Base-by-base conservation (phyloP, 2,329 filamentous ascomycete species). In the Fulvia fulva region DNA sequence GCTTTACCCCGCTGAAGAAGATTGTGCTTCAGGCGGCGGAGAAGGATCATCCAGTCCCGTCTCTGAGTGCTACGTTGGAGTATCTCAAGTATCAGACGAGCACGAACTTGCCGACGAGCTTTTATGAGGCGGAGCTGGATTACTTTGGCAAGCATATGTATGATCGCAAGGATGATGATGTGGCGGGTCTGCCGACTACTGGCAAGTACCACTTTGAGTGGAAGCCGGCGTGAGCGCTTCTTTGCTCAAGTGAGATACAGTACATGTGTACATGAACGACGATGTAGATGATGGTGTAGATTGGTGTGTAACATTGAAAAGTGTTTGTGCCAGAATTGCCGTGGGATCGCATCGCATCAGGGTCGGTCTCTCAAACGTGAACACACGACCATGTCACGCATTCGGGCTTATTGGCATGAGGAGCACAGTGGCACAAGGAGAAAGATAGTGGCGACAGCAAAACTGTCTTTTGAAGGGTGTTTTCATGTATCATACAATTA, bases 91-190 rank as follows among this genome's bases (percentile, higher is more conserved):
- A 86, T 54, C 78, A 78, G 26, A 81, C 79, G 1, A 81, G 81
- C 16, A 82, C 80, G 2, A 79, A 81, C 58, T 70, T 90, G 30
- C 87, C 87, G 0, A 88, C 86, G 3, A 80, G 82, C 57, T 89
- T 90, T 67, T 86, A 87, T 74, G 86, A 89, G 72, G 86, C 86
- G 0, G 81, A 90, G 74, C 74, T 90, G 70, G 86, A 89, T 68
- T 88, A 85, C 67, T 90, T 90, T 68, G 87, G 87, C 0, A 79
- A 80, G 37, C 86, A 89, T 70, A 83, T 81, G 74, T 89, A 83
- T 68, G 84, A 88, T 67, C 76, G 79, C 61, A 81, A 81, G 63
- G 78, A 78, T 1, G 81, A 86, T 30, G 68, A 71, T 62, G 77
- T 77, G 51, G 74, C 78, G 2, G 79, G 81, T 1, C 73, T 77